phyloP scores from a whole-genome alignment of 2,329 filamentous ascomycete genomes.

The Epichloe uncinata region DNA sequence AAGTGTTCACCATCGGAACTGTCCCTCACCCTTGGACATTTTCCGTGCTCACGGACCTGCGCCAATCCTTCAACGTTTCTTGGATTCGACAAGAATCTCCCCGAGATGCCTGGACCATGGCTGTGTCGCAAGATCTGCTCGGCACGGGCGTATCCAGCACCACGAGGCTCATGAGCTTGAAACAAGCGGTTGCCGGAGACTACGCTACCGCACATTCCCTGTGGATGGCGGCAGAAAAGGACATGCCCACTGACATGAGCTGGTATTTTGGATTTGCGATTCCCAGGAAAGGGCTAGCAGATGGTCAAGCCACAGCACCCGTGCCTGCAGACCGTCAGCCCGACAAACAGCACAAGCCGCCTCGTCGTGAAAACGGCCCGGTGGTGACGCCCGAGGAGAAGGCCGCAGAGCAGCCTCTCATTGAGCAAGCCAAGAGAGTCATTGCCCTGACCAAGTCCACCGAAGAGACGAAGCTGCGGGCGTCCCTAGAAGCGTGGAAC shows the following conservation, averaged over 20 bases:
- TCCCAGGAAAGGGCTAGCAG: slow-evolving; percentile 41
- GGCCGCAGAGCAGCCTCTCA: slow-evolving; percentile 38
- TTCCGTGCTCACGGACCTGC: slow-evolving; percentile 50
- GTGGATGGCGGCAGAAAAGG: slow-evolving; percentile 65
- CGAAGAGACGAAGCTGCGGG: slow-evolving; percentile 32
- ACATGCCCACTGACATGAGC: slow-evolving; percentile 57
- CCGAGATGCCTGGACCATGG: slow-evolving; percentile 68
- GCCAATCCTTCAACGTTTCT: slow-evolving; percentile 44
- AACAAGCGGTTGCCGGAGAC: slow-evolving; percentile 65
- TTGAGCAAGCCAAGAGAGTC: slow-evolving; percentile 35
- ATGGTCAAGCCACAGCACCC: slow-evolving; percentile 15
- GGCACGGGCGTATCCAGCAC: slow-evolving; percentile 45
- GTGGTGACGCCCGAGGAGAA: slow-evolving; percentile 39
- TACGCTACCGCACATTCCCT: slow-evolving; percentile 51
- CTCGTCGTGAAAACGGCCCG: slow-evolving; percentile 32
- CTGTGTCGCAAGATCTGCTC: slow-evolving; percentile 56
- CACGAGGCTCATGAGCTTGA: slow-evolving; percentile 59
- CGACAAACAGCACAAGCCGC: slow-evolving; percentile 7
- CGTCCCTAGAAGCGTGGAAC: slow-evolving; percentile 52
- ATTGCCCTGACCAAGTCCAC: slow-evolving; percentile 33
- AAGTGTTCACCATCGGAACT: slow-evolving; percentile 67
- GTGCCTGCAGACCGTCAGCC: slow-evolving; percentile 13
- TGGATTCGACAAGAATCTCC: slow-evolving; percentile 55
- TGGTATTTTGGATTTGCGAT: slow-evolving; percentile 85
- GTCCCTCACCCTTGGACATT: slow-evolving; percentile 89